A percentile compares a stretch with the other conserved stretches of the same genome.
These are phyloP conservation scores for Phialocephala sp. DNA, from an alignment of 2,329 filamentous ascomycete species.

Conservation along the genomic window DNA sequence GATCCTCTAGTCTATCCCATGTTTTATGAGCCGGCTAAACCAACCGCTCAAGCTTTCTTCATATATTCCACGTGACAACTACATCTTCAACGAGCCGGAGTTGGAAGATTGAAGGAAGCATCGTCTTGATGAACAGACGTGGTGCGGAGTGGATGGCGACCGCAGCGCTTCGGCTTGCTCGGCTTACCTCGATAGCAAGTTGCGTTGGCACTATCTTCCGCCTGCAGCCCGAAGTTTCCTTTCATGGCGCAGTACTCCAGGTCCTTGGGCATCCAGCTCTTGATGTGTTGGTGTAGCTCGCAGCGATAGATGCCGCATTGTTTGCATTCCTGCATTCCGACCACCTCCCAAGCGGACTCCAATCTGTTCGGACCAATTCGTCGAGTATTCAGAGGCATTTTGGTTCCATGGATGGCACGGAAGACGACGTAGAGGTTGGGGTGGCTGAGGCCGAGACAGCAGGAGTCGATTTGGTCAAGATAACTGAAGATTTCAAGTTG, in stretches of 20 bases:
- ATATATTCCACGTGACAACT: slow-evolving; percentile 7
- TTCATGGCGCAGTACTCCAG: slow-evolving; percentile 67
- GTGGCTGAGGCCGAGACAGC: slow-evolving; percentile 64
- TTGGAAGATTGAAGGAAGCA: slow-evolving; percentile 18
- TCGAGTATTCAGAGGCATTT: slow-evolving; percentile 60
- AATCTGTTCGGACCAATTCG: slow-evolving; percentile 66
- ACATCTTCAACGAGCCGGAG: background rate
- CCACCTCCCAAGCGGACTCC: slow-evolving; percentile 67
- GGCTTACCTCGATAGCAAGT: slow-evolving; percentile 67
- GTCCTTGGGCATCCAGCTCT: slow-evolving; percentile 61
- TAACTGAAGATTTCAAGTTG: slow-evolving; percentile 66
- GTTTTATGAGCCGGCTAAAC: background rate
- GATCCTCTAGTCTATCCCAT: background rate
- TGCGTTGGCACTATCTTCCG: slow-evolving; percentile 52
- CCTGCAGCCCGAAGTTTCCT: slow-evolving; percentile 59
- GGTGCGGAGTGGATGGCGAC: slow-evolving; percentile 52
- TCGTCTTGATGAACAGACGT: slow-evolving; percentile 36
- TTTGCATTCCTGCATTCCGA: slow-evolving; percentile 65
- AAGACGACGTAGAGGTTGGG: slow-evolving; percentile 64
- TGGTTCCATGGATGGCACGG: slow-evolving; percentile 57
- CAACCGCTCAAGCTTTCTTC: background rate
- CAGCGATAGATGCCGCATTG: slow-evolving; percentile 67
- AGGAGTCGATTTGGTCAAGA: slow-evolving; percentile 68
- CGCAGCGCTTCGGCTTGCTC: slow-evolving; percentile 62
- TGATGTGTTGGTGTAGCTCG: slow-evolving; percentile 67